These are phyloP conservation scores for Diplogelasinospora grovesii DNA, from an alignment of 495 filamentous ascomycete species.

Conservation along the genomic window DNA sequence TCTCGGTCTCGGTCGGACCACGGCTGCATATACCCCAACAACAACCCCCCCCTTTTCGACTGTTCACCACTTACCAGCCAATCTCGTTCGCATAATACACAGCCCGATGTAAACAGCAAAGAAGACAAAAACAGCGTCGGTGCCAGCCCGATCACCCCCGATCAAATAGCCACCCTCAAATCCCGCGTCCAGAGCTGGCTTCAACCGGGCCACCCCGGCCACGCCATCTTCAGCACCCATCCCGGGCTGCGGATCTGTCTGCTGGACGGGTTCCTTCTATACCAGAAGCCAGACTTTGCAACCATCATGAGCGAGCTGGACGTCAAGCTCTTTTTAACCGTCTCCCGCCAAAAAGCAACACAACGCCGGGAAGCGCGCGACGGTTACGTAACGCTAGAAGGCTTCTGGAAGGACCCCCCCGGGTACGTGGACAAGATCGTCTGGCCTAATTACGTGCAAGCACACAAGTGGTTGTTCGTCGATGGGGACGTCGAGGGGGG, in stretches of 20 bases:
- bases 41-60: slow-evolving; percentile 15
- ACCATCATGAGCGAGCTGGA: slow-evolving; percentile 55
- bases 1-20: too few species aligned
- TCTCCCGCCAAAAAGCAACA: slow-evolving; percentile 53
- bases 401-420: slow-evolving; percentile 90
- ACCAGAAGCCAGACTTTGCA: slow-evolving; percentile 35
- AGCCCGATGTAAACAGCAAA: slow-evolving; percentile 58
- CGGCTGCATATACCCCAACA: neutral
- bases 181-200: slow-evolving; percentile 38
- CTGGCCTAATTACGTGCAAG: slow-evolving; percentile 83
- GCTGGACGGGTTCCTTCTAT: slow-evolving; percentile 83
- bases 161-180: slow-evolving; percentile 32
- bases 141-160: slow-evolving; percentile 35
- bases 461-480: slow-evolving; percentile 71
- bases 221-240: slow-evolving; percentile 24
- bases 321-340: slow-evolving; percentile 67
- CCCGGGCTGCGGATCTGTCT: slow-evolving; percentile 37
- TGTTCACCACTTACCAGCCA: slow-evolving; percentile 13
- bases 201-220: slow-evolving; percentile 24
- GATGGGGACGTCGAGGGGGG: slow-evolving; percentile 54
- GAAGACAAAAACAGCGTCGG: slow-evolving; percentile 68
- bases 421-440: slow-evolving; percentile 93
- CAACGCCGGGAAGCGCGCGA: slow-evolving; percentile 60
- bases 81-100: slow-evolving; percentile 1
- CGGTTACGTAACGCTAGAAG: slow-evolving; percentile 83